Evolutionary conservation across 139 green algal species (phyloP).

Genomic region (Eudorina sp.): DNA sequence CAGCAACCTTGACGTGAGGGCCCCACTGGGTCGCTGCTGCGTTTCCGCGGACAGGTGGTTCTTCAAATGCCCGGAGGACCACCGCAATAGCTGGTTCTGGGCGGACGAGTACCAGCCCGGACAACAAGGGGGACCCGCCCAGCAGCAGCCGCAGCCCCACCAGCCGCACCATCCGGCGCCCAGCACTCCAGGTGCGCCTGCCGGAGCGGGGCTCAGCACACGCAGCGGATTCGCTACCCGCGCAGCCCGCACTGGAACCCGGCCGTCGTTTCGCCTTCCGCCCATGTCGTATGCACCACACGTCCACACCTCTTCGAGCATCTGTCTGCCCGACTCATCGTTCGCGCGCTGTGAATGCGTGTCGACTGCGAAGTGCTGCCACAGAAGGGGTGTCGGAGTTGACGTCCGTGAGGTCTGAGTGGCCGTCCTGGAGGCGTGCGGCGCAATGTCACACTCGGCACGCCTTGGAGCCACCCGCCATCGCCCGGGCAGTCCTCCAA

Average conservation of each 20-base stretch:
- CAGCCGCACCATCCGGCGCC: neutral
- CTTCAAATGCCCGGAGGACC: slow-evolving; percentile 7
- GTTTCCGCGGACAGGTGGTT: slow-evolving; percentile 5
- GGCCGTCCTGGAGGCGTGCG: too few relatives aligned
- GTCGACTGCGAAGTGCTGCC: too few relatives aligned
- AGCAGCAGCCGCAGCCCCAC: neutral
- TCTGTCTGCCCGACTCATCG: neutral
- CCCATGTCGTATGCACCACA: neutral
- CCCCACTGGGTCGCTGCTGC: neutral
- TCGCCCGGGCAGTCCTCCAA: too few relatives aligned
- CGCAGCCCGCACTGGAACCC: neutral
- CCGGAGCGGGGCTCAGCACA: neutral
- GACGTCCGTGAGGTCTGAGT: too few relatives aligned
- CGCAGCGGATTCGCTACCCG: neutral
- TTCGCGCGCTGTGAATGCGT: neutral
- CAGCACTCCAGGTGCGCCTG: neutral
- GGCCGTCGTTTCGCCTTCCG: neutral
- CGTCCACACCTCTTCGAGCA: neutral
- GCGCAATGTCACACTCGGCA: too few relatives aligned
- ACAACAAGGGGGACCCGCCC: neutral
- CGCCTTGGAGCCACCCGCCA: too few relatives aligned
- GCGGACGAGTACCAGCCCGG: neutral
- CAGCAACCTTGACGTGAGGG: neutral
- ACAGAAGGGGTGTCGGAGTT: too few relatives aligned
- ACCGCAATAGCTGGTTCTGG: slow-evolving; percentile 16